Evolutionary conservation across 345 rosid species (phyloP), one percentile per base, ranked within the genome.

Genomic region (Euphorbia peplus): DNA sequence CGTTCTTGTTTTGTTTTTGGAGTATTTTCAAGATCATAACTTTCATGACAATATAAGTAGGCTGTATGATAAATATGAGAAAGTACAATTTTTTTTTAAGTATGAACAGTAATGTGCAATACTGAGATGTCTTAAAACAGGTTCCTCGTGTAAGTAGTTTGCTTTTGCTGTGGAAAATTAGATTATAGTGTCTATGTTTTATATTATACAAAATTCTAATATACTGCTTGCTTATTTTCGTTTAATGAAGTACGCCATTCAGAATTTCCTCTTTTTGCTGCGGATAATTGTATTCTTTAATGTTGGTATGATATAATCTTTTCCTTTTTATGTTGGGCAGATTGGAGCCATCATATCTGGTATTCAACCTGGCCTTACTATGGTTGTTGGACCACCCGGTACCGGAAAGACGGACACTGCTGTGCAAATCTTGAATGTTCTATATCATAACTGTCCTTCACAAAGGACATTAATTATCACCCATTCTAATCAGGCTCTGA

Each of bases 301-400:
- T 66, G 30, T 37, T 26, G 19, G 48, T 59, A 6, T 55, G 16
- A 39, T 19, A 9, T 9, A 63, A 42, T 58, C 44, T 15, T 29
- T 19, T 13, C 13, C 48, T 54, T 64, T 25, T 26, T 22, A 46
- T 59, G 1, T 68, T 66, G n/a, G 74, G 76, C 89, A 95, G 97
- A 81, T 88, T 73, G 97, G 96, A 73, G 99, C 99, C 24, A 95
- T 95, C 78, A 86, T 88, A 59, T 95, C 99, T 70, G 99, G 99
- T 70, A 83, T 91, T 78, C 97, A 95, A 81, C 97, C 99, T 55
- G 99, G 99, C 64, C 83, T 95, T 42, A 90, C 97, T 42, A 91
- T 95, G 99, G 97, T 91, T 63, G 99, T 95, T 18, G 99, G 99
- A 76, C 99, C 99, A 30, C 99, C 99, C 16, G 99, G 99, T 75